These are phyloP conservation scores for Elaphomyces granulatus DNA, from an alignment of 495 filamentous ascomycete species.

Conservation along the genomic window DNA sequence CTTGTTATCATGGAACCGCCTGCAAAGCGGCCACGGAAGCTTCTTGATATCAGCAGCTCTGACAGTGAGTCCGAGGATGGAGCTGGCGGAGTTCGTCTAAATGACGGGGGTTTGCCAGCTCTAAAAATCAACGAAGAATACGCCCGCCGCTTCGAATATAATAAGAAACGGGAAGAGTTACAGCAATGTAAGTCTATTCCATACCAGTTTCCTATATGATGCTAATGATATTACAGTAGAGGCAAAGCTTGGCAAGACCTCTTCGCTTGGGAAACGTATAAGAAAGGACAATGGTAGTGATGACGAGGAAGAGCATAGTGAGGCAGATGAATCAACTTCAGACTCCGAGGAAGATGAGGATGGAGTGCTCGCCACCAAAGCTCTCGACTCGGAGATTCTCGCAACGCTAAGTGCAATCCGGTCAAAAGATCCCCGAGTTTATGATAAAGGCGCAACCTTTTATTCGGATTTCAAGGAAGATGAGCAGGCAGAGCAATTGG, in stretches of 20 bases:
- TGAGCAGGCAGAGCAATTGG: constrained; percentile 11
- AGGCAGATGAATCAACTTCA: constrained; percentile 37
- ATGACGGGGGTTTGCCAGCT: constrained; percentile 8
- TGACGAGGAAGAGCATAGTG: constrained; percentile 29
- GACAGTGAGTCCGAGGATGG: constrained; percentile 44
- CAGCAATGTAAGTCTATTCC: constrained; percentile 47
- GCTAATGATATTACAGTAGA: constrained; percentile 43
- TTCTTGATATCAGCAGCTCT: constrained; percentile 37
- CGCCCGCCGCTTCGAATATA: constrained; percentile 81
- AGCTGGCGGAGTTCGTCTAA: constrained; percentile 31
- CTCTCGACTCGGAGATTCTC: constrained; percentile 72
- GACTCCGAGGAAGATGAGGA: constrained; percentile 78
- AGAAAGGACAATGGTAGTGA: constrained; percentile 15
- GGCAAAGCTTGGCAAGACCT: constrained; percentile 58
- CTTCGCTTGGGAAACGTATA: constrained; percentile 20
- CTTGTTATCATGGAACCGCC: constrained; percentile 28
- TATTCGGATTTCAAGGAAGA: constrained; percentile 48
- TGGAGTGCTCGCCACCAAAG: constrained; percentile 64
- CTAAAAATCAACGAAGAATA: constrained; percentile 77
- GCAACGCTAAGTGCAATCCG: constrained; percentile 75
- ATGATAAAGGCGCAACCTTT: constrained; percentile 65
- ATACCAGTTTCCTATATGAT: not conserved
- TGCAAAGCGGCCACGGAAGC: constrained; percentile 30
- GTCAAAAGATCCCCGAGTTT: constrained; percentile 77
- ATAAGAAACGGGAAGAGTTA: constrained; percentile 88